These are phyloP conservation scores for Epithemia pelagica DNA, from an alignment of 108 stramenopile genomes.

Conservation along the genomic window DNA sequence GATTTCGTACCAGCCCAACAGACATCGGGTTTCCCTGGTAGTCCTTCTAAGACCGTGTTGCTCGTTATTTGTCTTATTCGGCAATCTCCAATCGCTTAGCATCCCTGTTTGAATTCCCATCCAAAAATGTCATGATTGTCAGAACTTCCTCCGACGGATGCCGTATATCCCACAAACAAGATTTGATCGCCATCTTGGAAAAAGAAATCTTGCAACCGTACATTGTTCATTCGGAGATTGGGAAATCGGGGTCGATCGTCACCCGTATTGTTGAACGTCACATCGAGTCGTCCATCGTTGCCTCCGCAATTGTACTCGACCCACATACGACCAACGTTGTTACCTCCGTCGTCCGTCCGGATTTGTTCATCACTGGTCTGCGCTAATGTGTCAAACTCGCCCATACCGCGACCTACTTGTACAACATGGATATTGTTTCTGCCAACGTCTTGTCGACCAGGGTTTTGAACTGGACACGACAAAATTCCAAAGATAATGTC, in stretches of 20 bases:
- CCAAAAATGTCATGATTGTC: conserved; percentile 5
- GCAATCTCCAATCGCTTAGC: neutral
- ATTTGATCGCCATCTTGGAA: neutral
- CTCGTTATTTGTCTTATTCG: too few species aligned
- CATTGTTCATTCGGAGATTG: neutral
- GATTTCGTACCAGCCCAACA: too few species aligned
- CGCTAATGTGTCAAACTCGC: neutral
- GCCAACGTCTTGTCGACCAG: neutral
- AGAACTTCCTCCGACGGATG: neutral
- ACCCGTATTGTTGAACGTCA: conserved; percentile 4
- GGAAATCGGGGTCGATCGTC: neutral
- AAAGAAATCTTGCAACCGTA: neutral
- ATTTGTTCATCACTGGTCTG: neutral
- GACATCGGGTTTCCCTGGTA: too few species aligned
- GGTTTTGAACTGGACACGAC: neutral
- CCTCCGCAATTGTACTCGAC: conserved; percentile 1
- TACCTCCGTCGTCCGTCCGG: conserved; percentile 2
- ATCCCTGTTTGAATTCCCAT: neutral
- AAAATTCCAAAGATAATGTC: too few species aligned
- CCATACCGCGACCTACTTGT: neutral
- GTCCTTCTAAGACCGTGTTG: too few species aligned
- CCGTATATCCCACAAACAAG: neutral
- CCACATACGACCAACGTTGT: conserved; percentile 5
- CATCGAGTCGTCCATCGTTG: neutral
- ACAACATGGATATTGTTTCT: conserved; percentile 1